Percentiles rank a stretch among this genome's conserved stretches.
These are phyloP conservation scores for Penicillium rolfsii DNA, from an alignment of 2,329 filamentous ascomycete genomes.

Conservation along the genomic window DNA sequence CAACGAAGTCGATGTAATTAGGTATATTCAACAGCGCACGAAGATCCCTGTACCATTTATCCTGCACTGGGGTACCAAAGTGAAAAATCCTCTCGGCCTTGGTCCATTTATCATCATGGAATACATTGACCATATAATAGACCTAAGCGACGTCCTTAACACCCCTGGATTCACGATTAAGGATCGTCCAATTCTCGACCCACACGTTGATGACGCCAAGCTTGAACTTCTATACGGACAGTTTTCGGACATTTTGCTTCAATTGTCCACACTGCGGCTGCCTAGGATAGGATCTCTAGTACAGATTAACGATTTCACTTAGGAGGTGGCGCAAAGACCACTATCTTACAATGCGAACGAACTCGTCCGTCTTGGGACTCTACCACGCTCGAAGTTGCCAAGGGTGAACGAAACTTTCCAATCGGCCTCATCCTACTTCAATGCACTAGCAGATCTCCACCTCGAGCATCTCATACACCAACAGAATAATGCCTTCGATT, in stretches of 20 bases:
- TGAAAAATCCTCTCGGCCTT: constrained; percentile 19
- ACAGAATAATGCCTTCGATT: constrained; percentile 43
- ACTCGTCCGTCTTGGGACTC: constrained; percentile 33
- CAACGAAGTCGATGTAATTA: constrained; percentile 29
- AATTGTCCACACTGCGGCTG: constrained; percentile 5
- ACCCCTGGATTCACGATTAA: constrained; percentile 5
- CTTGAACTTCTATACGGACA: constrained; percentile 33
- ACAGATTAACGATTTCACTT: neutral
- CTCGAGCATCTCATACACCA: constrained; percentile 46
- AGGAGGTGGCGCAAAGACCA: constrained; percentile 6
- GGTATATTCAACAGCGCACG: constrained; percentile 22
- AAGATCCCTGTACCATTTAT: constrained; percentile 24
- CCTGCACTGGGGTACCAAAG: constrained; percentile 18
- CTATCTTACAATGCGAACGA: constrained; percentile 46
- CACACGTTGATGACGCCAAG: constrained; percentile 37
- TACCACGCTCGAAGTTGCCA: constrained; percentile 26
- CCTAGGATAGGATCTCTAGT: constrained; percentile 8
- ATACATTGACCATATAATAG: constrained; percentile 21
- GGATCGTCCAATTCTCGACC: constrained; percentile 29
- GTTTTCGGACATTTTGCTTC: constrained; percentile 12
- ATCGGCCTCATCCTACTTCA: constrained; percentile 45
- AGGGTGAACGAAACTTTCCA: constrained; percentile 25
- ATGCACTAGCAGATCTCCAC: constrained; percentile 47
- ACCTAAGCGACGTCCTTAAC: constrained; percentile 12
- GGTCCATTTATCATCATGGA: constrained; percentile 43